Conservation (phyloP, 495 filamentous ascomycete genomes). For the Penicillium bialowiezense region DNA sequence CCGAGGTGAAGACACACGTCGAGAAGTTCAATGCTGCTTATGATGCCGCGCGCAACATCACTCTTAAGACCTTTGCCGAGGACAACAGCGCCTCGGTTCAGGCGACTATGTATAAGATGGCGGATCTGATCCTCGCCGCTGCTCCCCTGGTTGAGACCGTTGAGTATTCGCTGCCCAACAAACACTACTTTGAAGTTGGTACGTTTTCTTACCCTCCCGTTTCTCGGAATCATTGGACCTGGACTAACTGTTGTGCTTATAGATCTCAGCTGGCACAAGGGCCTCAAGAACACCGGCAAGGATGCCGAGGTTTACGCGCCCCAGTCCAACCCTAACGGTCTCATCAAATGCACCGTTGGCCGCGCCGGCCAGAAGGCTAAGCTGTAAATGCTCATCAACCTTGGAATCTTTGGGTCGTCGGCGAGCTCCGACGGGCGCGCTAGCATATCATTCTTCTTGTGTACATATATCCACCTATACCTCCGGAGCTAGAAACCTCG, state of each 20-base stretch:
- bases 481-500: slow-evolving; percentile 9
- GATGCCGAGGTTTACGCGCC: slow-evolving; percentile 95
- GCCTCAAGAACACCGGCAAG: slow-evolving; percentile 92
- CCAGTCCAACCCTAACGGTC: slow-evolving; percentile 86
- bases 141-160: slow-evolving; percentile 70
- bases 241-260: slow-evolving; percentile 19
- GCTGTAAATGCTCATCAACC: slow-evolving; percentile 31
- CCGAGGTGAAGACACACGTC: slow-evolving; percentile 62
- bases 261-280: slow-evolving; percentile 98
- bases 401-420: background rate
- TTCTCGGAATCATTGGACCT: background rate
- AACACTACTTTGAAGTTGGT: slow-evolving; percentile 99
- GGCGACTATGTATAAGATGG: slow-evolving; percentile 99
- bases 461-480: slow-evolving; percentile 30
- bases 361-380: slow-evolving; percentile 50
- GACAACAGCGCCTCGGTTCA: slow-evolving; percentile 92
- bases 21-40: slow-evolving; percentile 76
- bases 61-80: slow-evolving; percentile 86
- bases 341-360: slow-evolving; percentile 92
- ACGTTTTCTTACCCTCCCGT: slow-evolving; percentile 15
- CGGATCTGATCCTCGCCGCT: slow-evolving; percentile 75
- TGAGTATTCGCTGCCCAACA: slow-evolving; percentile 88
- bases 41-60: slow-evolving; percentile 72
- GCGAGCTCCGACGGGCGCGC: slow-evolving; percentile 3
- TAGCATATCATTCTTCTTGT: slow-evolving; percentile 9